These are phyloP conservation scores for Suillus subaureus DNA, from an alignment of 768 basidiomycete genomes.

Conservation along the genomic window DNA sequence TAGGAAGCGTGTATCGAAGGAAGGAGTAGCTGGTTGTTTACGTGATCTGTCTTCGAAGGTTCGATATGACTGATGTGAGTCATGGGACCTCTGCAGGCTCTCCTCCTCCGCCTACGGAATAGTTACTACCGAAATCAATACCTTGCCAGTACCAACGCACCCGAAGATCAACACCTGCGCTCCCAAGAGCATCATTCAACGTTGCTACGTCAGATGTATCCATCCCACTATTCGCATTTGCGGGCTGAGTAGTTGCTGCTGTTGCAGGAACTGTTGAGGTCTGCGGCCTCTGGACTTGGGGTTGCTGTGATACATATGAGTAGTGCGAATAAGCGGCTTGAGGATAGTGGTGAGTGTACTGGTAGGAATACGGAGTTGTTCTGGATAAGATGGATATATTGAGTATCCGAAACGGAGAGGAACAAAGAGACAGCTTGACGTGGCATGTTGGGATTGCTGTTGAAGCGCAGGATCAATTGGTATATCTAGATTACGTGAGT, in stretches of 20 bases:
- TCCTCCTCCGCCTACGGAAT: slow-evolving; percentile 82
- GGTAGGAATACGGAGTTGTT: slow-evolving; percentile 51
- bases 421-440: slow-evolving; percentile 34
- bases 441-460: slow-evolving; percentile 51
- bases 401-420: slow-evolving; percentile 8
- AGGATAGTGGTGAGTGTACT: slow-evolving; percentile 41
- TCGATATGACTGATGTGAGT: slow-evolving; percentile 63
- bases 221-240: slow-evolving; percentile 37
- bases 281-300: slow-evolving; percentile 33
- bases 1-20: slow-evolving; percentile 69
- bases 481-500: slow-evolving; percentile 44
- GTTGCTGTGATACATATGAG: slow-evolving; percentile 33
- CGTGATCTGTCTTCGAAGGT: slow-evolving; percentile 76
- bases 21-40: slow-evolving; percentile 70
- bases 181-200: slow-evolving; percentile 82
- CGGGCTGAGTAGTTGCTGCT: slow-evolving; percentile 23
- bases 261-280: slow-evolving; percentile 18
- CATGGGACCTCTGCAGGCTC: slow-evolving; percentile 65
- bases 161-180: slow-evolving; percentile 85
- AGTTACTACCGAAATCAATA: slow-evolving; percentile 2
- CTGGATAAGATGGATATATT: slow-evolving; percentile 30
- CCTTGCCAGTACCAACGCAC: slow-evolving; percentile 38
- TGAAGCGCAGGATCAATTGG: slow-evolving; percentile 72
- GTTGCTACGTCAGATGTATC: slow-evolving; percentile 77
- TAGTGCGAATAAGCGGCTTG: slow-evolving; percentile 48